Evolutionary conservation across 192 early-diverging fungal genomes (phyloP), one percentile per base, ranked within the genome.

Genomic region (Coemansia sp.): DNA sequence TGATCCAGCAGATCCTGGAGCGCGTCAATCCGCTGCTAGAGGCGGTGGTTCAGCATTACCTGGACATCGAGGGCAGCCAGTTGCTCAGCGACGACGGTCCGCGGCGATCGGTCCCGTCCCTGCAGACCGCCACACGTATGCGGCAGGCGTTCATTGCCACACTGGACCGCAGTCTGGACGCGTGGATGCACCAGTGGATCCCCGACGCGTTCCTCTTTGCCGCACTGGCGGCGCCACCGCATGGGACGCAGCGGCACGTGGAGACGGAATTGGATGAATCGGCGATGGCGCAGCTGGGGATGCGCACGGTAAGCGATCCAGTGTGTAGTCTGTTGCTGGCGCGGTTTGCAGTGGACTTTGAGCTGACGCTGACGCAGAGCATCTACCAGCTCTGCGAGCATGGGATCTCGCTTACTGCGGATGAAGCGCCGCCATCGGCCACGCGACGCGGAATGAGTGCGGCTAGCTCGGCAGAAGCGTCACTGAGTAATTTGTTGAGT

Each of bases 321-420:
- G 71, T 81, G 17, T 59, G 52, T 3, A 81, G 72, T 22, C 62
- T 81, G 27, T 36, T 81, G 55, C 57, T 81, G 15, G 71, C 78
- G 5, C 50, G 72, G 13, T 68, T 81, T 65, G 67, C 72, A 5
- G 66, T 71, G 2, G 78, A 81, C 25, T 71, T 81, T 68, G 78
- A 75, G 54, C 68, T 74, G 68, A 74, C 78, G 27, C 50, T 81
- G 53, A 62, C 78, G 3, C 71, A 75, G 55, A 81, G 68, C 41
- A 70, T 81, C 8, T 81, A 81, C 45, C 78, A 81, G 72, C 62
- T 81, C 11, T 81, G 78, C 44, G 78, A 81, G 62, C 78, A 81
- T 22, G 68, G 59, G 25, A 79, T 79, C 20, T 65, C 66, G 20
- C 62, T 68, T 14, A 10, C 64, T 14, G 69, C 75, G 6, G 75